Base-by-base conservation (phyloP, 2,329 filamentous ascomycete species). In the Dactylellina parvicollis region DNA sequence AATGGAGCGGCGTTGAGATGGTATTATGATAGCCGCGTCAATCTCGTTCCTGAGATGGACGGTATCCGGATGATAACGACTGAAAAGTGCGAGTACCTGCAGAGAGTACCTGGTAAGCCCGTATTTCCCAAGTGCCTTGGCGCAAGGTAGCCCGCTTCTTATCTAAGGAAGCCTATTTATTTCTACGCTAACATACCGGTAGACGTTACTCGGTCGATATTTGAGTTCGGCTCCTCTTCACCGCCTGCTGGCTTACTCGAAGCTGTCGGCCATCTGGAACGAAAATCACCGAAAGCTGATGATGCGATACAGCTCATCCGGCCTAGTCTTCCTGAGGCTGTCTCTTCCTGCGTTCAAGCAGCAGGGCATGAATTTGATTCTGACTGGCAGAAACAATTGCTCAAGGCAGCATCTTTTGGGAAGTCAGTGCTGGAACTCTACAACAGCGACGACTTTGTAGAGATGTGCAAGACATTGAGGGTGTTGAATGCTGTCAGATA, bases 381-480 rank as follows among this genome's bases (percentile, higher is more conserved):
- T 1, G 88, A 94, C 79, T 96, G 93, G 92, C 95, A 99, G 79
- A 99, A 98, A 80, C 88, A 96, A 77, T 84, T 99, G 0, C 85
- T 99, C n/a, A 96, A 96, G 80, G 95, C 95, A 4, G 95, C 95
- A 0, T 98, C 94, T 0, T 98, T 97, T 80, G 95, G 95, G 74
- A 99, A 99, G 80, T 98, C 95, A 0, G 95, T 98, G 0, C 85
- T 99, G 2, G 95, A 98, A 78, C 88, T 98, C 10, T 99, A 98
- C 82, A 97, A 95, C 81, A 97, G 93, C 79, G 95, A 99, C 79
- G 94, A 99, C 76, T 99, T 98, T 81, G 95, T 99, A 60, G 94
- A 98, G 75, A 98, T 97, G 89, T 96, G 92, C 77, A 94, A 99
- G 80, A 95, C 90, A 0, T 83, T 99, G 14, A 89, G 95, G 14